These are phyloP conservation scores for Earliella scabrosa DNA, from an alignment of 1,284 basidiomycete genomes.

Conservation along the genomic window DNA sequence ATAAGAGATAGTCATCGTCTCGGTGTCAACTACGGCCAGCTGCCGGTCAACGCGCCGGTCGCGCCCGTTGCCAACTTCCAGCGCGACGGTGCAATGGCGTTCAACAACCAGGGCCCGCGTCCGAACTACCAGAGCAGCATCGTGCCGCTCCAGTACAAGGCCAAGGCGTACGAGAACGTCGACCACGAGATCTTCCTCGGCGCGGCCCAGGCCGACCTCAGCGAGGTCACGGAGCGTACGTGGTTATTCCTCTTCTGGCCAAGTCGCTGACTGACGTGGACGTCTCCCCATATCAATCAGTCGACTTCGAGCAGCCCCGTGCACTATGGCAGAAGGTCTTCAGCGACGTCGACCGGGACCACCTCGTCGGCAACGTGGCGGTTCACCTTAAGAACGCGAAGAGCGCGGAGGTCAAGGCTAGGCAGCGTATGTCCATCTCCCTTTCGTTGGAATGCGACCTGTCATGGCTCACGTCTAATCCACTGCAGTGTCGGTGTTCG, in stretches of 20 bases:
- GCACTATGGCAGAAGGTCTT: constrained; percentile 82
- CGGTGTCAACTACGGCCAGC: constrained; percentile 85
- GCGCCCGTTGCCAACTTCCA: constrained; percentile 86
- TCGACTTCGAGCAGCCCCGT: constrained; percentile 93
- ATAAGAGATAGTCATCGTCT: constrained; percentile 86
- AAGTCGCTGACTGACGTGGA: no score
- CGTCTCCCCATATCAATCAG: no score
- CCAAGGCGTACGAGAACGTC: constrained; percentile 43
- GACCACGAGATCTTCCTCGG: constrained; percentile 81
- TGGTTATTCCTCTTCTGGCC: no score
- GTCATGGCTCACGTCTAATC: not conserved
- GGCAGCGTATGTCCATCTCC: constrained; percentile 59
- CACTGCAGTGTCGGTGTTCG: constrained; percentile 75
- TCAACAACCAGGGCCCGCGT: constrained; percentile 80
- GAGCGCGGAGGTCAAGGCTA: constrained; percentile 65
- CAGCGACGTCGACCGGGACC: constrained; percentile 66
- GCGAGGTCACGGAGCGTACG: constrained; percentile 79
- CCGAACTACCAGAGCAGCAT: constrained; percentile 88
- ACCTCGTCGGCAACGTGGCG: constrained; percentile 79
- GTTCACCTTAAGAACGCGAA: constrained; percentile 75
- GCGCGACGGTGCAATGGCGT: constrained; percentile 71
- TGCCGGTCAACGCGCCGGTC: constrained; percentile 87
- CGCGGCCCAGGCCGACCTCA: constrained; percentile 74
- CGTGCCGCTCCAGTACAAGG: constrained; percentile 54
- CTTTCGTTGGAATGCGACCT: constrained; percentile 5